These are phyloP conservation scores for Puccinia polysora DNA, from an alignment of 1,284 basidiomycete species.

Conservation along the genomic window DNA sequence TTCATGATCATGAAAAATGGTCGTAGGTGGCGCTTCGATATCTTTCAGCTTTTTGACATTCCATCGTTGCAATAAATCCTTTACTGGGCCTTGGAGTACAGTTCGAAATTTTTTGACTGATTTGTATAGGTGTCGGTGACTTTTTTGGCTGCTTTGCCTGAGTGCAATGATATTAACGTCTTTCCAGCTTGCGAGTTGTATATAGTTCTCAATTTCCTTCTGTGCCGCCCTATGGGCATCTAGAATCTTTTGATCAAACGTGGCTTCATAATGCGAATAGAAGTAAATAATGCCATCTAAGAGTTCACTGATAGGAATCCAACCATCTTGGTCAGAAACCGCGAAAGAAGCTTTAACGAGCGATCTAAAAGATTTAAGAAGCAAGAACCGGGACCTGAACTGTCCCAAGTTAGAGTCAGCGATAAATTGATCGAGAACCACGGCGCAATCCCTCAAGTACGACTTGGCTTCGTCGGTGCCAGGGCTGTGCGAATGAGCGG, in stretches of 20 bases:
- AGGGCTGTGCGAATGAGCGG: conserved; percentile 45
- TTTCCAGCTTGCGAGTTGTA: conserved; percentile 97
- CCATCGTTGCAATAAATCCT: conserved; percentile 49
- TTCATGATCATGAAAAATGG: conserved; percentile 1
- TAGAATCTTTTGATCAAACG: conserved; percentile 63
- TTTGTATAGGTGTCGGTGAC: conserved; percentile 87
- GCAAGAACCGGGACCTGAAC: conserved; percentile 65
- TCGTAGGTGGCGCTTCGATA: conserved; percentile 8
- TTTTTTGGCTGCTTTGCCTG: conserved; percentile 81
- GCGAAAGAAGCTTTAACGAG: conserved; percentile 55
- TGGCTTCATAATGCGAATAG: conserved; percentile 63
- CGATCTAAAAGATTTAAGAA: conserved; percentile 67
- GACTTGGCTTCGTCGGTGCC: conserved; percentile 56
- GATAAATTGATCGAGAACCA: conserved; percentile 78
- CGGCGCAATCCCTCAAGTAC: conserved; percentile 68
- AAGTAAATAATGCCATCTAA: conserved; percentile 66
- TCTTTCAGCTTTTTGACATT: conserved; percentile 46
- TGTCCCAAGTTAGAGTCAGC: conserved; percentile 75
- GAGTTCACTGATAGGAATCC: conserved; percentile 60
- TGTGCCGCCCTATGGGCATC: conserved; percentile 62
- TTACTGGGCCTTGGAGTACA: conserved; percentile 69
- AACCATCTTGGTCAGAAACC: not conserved
- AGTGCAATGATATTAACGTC: conserved; percentile 94
- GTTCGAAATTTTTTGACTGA: conserved; percentile 88
- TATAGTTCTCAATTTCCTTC: conserved; percentile 73